These are phyloP conservation scores for Lasiosphaeris hirsuta DNA, from an alignment of 495 filamentous ascomycete species.

Conservation along the genomic window DNA sequence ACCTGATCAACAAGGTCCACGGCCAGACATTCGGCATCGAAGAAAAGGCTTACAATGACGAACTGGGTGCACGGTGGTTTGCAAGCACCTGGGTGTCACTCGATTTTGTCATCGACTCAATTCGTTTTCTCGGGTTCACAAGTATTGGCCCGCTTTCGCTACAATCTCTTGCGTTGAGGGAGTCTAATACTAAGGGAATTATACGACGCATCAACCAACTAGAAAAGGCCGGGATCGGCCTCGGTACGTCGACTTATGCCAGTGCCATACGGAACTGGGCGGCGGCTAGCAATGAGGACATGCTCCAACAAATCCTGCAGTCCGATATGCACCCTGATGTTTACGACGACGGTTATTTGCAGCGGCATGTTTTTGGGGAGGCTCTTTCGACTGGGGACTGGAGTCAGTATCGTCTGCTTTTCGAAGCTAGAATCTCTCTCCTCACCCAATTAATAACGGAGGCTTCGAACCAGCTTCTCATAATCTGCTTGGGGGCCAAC, in stretches of 20 bases:
- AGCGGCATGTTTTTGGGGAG: slow-evolving; percentile 40
- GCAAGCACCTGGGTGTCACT: slow-evolving; percentile 62
- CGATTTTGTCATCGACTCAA: slow-evolving; percentile 58
- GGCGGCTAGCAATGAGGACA: slow-evolving; percentile 47
- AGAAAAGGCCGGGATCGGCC: slow-evolving; percentile 53
- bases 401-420: slow-evolving; percentile 28
- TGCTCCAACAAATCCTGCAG: slow-evolving; percentile 57
- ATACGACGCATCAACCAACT: slow-evolving; percentile 54
- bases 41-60: slow-evolving; percentile 54
- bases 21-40: slow-evolving; percentile 44
- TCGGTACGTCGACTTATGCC: slow-evolving; percentile 57
- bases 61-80: slow-evolving; percentile 63
- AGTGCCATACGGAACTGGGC: slow-evolving; percentile 58
- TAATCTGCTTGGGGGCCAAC: not conserved
- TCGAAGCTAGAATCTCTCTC: slow-evolving; percentile 20
- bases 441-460: not conserved
- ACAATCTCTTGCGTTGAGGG: slow-evolving; percentile 64
- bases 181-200: slow-evolving; percentile 52
- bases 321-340: slow-evolving; percentile 75
- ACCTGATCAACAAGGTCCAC: slow-evolving; percentile 42
- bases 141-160: slow-evolving; percentile 69
- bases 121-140: slow-evolving; percentile 62
- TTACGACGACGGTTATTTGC: slow-evolving; percentile 59
- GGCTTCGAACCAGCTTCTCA: slow-evolving; percentile 11
- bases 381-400: slow-evolving; percentile 26